Evolutionary conservation across 208 protist species (phyloP), one percentile per base, ranked within the genome.

Genomic region (Leishmania lainsoni): DNA sequence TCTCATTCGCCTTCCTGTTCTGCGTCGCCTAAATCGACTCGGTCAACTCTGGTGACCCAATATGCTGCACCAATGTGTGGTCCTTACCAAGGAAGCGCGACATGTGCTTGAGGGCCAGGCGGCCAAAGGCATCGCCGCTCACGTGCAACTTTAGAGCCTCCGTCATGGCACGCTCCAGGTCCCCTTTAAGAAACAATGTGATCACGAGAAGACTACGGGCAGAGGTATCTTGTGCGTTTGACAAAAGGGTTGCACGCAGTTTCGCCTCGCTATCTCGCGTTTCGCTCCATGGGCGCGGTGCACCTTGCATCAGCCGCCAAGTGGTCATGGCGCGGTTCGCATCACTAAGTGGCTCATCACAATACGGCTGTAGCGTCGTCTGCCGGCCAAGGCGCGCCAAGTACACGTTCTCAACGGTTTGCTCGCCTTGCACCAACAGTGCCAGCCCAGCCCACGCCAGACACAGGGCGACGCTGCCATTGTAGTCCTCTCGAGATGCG

Each of bases 131-230:
- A 3, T 87, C 76, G 1, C 80, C 78, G 6, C 90, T 69, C 3
- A 81, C 79, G 54, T 90, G 84, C 75, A 96, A 77, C 85, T 96
- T 97, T 45, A 96, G 63, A 35, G 92, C 93, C 90, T 97, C 94
- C 52, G 94, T 97, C 66, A 97, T 70, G 54, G 86, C 89, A 14
- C 93, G 91, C 87, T 97, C 92, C n/a, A 97, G 29, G 68, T 97
- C 94, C 5, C 93, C 93, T 48, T 83, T 77, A 10, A 97, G 80
- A 75, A 97, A 97, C 1, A 96, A 72, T 0, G 94, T 96, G 42
- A 96, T 85, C n/a, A 96, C 89, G 56, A 96, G 88, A n/a, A 92
- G 72, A 16, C 86, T 86, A 29, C 94, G 91, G 16, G 79, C 56
- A 17, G 71, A 58, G 52, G 81, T 51, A 66, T 93, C 92, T 0